Evolutionary conservation across 148 eudicot genomes (phyloP).

Genomic region (Rhododendron ferrugineum): DNA sequence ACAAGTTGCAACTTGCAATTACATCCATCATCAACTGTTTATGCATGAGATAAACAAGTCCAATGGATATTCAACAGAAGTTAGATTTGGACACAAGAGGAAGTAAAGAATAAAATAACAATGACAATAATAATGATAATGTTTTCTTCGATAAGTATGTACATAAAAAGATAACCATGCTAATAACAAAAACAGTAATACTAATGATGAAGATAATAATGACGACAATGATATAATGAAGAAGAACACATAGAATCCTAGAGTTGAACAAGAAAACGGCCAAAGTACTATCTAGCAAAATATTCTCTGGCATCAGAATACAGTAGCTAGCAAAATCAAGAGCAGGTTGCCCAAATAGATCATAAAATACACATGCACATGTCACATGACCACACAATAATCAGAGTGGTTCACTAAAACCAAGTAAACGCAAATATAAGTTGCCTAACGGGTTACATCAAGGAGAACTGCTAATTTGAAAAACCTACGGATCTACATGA

Average conservation of each 20-base stretch:
- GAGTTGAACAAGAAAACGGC: neutral
- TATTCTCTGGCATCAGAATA: neutral
- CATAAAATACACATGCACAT: neutral
- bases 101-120: neutral
- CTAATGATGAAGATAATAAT: too few relatives aligned
- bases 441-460: too few relatives aligned
- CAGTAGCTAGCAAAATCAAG: neutral
- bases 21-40: slow-evolving; percentile 7
- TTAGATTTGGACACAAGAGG: neutral
- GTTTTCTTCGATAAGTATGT: too few relatives aligned
- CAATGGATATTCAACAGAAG: neutral
- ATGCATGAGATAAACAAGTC: neutral
- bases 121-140: too few relatives aligned
- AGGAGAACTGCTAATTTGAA: neutral
- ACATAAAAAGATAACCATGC: too few relatives aligned
- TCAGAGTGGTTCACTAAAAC: neutral
- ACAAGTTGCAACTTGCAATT: neutral
- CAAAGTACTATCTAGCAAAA: neutral
- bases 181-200: too few relatives aligned
- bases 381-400: neutral
- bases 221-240: neutral
- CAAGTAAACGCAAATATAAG: neutral
- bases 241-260: neutral
- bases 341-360: neutral
- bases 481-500: neutral